These are phyloP conservation scores for Talaromyces albobiverticillius DNA, from an alignment of 2,329 filamentous ascomycete species.

Conservation along the genomic window DNA sequence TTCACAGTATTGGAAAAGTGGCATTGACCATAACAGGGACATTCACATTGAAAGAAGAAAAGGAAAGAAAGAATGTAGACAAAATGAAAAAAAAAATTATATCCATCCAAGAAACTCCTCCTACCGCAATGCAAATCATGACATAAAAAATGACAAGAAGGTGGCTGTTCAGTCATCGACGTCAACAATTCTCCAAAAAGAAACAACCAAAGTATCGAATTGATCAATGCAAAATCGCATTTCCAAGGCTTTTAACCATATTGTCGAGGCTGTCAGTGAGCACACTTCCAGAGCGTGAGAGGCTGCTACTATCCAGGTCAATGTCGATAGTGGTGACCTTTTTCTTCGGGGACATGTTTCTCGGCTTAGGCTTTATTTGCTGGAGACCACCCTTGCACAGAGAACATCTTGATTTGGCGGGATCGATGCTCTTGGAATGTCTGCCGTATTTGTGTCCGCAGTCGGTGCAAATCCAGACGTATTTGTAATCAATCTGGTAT, in stretches of 20 bases:
- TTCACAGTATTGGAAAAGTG: too few relatives aligned
- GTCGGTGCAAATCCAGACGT: slow-evolving; percentile 72
- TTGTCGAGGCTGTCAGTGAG: not conserved
- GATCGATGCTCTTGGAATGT: slow-evolving; percentile 82
- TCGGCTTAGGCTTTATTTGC: slow-evolving; percentile 76
- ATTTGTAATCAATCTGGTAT: slow-evolving; percentile 91
- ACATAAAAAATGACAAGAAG: not conserved
- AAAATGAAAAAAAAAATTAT: not conserved
- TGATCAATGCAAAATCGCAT: not conserved
- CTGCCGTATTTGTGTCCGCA: slow-evolving; percentile 75
- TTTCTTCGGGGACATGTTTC: slow-evolving; percentile 11
- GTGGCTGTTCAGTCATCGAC: too few relatives aligned
- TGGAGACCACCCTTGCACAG: slow-evolving; percentile 67
- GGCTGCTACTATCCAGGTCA: not conserved
- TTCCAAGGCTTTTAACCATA: slow-evolving; percentile 11
- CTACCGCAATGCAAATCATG: slow-evolving; percentile 3
- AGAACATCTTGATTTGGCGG: slow-evolving; percentile 69
- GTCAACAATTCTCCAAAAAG: too few relatives aligned
- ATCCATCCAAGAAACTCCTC: not conserved
- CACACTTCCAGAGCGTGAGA: not conserved
- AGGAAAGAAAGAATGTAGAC: not conserved
- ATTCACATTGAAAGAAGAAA: not conserved
- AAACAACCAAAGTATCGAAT: not conserved
- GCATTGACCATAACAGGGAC: too few relatives aligned
- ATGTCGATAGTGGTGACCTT: not conserved